Base-by-base conservation (phyloP, 1,139 yeast species). In the Yamadazyma pseudoaaseri region DNA sequence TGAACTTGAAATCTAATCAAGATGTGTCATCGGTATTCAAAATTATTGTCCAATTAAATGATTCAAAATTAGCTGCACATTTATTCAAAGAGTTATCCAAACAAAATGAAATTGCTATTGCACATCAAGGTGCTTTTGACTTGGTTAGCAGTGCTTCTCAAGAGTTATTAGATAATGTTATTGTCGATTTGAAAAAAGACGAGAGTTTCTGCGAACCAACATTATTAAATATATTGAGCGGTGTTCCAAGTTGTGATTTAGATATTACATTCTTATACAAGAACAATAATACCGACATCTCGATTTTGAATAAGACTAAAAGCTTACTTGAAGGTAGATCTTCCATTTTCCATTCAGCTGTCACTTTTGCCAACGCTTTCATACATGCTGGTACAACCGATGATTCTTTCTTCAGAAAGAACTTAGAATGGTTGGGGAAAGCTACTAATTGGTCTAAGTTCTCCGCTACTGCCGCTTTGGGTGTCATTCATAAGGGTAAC, bases 361-460 rank as follows among this genome's bases (percentile, higher is more conserved):
- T 92, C 30, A 87, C 97, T 27, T 90, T 92, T 60, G 82, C 95
- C 36, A 92, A 89, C 54, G 97, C 97, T 0, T 89, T 87, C 54
- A 77, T 90, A 79, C 96, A 90, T 60, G 90, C 95, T 20, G 98
- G 98, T 42, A 94, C 99, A 8, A 87, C 97, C 15, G 95, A 89
- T 49, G 97, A 92, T 58, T 80, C 92, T 2, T 92, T 92, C 54
- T 86, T 92, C 62, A 76, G 96, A 58, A 77, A 85, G 32, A 92
- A 92, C 54, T 70, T 90, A 49, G 97, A 92, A 52, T 94, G 97
- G 97, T 72, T 92, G 47, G 95, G 96, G 24, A 87, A 89, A 63
- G 97, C 98, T 9, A 83, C 94, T 33, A 90, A 90, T 61, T 92
- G 99, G 99, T 90, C 97, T 6, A 92, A 92, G 56, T 92, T 92